Conservation (phyloP, 2,329 filamentous ascomycete species). For the Cercospora sojina region DNA sequence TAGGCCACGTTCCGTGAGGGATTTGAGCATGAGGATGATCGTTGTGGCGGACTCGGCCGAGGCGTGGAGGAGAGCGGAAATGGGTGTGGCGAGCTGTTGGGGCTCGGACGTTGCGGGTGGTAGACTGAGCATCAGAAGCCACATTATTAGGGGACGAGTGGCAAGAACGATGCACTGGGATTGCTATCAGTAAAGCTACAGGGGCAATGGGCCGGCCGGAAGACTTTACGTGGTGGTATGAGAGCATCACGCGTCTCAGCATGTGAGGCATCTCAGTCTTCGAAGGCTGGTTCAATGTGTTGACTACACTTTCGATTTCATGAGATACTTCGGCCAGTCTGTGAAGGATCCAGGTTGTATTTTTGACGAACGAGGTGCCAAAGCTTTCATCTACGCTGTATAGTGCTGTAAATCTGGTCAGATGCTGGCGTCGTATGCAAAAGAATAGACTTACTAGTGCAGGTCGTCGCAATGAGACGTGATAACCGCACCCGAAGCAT, state of each 20-base stretch:
- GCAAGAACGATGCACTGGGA: slow-evolving; percentile 25
- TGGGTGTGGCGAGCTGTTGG: slow-evolving; percentile 16
- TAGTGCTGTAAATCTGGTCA: neutral
- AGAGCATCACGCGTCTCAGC: slow-evolving; percentile 17
- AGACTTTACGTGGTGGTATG: slow-evolving; percentile 17
- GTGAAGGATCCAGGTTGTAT: slow-evolving; percentile 26
- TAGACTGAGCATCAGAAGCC: slow-evolving; percentile 17
- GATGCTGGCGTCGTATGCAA: neutral
- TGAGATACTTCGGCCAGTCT: slow-evolving; percentile 29
- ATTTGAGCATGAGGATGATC: slow-evolving; percentile 10
- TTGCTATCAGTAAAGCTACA: neutral
- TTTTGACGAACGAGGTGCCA: slow-evolving; percentile 16
- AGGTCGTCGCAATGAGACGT: slow-evolving; percentile 15
- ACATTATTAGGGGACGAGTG: slow-evolving; percentile 38
- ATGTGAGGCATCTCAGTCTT: slow-evolving; percentile 14
- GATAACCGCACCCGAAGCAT: slow-evolving; percentile 15
- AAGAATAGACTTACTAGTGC: slow-evolving; percentile 2
- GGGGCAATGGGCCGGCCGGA: neutral
- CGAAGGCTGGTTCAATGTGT: neutral
- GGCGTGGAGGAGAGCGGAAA: slow-evolving; percentile 15
- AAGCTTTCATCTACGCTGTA: slow-evolving; percentile 15
- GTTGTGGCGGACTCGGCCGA: slow-evolving; percentile 16
- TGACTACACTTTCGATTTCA: slow-evolving; percentile 23
- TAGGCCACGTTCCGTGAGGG: slow-evolving; percentile 7
- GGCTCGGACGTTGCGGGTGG: slow-evolving; percentile 16